These are phyloP conservation scores for Rhizodiscina lignyota DNA, from an alignment of 495 filamentous ascomycete species.

Conservation along the genomic window DNA sequence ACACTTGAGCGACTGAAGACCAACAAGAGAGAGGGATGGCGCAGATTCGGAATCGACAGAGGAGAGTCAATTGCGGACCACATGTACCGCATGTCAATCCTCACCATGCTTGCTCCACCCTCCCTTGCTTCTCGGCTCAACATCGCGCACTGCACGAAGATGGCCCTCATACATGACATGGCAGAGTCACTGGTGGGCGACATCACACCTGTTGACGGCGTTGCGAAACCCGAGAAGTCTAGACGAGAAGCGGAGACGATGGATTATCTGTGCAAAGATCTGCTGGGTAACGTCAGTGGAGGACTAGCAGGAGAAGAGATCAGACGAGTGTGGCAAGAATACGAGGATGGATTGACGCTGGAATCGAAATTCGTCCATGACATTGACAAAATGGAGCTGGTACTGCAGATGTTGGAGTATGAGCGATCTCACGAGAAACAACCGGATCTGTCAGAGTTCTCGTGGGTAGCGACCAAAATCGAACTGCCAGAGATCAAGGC, in stretches of 20 bases:
- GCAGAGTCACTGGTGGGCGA: constrained; percentile 88
- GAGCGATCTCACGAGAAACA: constrained; percentile 49
- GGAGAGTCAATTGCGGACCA: constrained; percentile 87
- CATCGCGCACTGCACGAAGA: constrained; percentile 69
- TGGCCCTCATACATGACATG: constrained; percentile 96
- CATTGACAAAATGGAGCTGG: constrained; percentile 87
- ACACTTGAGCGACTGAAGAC: constrained; percentile 86
- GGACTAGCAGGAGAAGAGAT: constrained; percentile 52
- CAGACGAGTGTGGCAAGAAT: constrained; percentile 72
- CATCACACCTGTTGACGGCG: constrained; percentile 76
- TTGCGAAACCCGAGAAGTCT: constrained; percentile 61
- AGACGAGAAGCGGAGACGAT: constrained; percentile 75
- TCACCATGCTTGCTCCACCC: constrained; percentile 82
- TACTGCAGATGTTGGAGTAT: constrained; percentile 94
- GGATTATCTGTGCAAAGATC: constrained; percentile 58
- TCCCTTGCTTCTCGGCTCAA: constrained; percentile 53
- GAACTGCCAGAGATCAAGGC: constrained; percentile 57
- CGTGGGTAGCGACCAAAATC: constrained; percentile 54
- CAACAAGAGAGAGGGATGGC: constrained; percentile 90
- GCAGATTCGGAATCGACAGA: constrained; percentile 58
- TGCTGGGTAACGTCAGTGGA: constrained; percentile 60
- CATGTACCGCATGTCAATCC: constrained; percentile 98
- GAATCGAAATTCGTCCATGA: constrained; percentile 89
- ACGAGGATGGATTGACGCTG: constrained; percentile 68
- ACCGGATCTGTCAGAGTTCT: constrained; percentile 72